Conservation (phyloP, 1,284 basidiomycete species). For the Melampsora americana region DNA sequence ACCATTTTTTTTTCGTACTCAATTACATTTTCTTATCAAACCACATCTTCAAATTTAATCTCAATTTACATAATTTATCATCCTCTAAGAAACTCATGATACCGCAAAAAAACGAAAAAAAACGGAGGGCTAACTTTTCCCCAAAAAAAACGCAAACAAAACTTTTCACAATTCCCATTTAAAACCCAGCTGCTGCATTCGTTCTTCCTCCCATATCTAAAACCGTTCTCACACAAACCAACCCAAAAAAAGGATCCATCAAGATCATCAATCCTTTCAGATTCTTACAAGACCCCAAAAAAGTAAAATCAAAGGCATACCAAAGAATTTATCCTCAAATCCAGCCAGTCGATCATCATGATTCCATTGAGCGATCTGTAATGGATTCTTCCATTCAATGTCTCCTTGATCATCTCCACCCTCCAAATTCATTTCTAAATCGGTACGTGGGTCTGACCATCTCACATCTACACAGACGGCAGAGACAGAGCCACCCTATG, state of each 20-base stretch:
- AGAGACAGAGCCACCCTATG: conserved; percentile 44
- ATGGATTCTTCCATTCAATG: not conserved
- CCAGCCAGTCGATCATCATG: conserved; percentile 51
- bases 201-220: conserved; percentile 39
- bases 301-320: not conserved
- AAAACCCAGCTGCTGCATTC: conserved; percentile 5
- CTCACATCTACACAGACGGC: conserved; percentile 34
- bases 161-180: too few relatives aligned
- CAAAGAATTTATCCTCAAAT: conserved; percentile 55
- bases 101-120: too few relatives aligned
- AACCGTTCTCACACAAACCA: not conserved
- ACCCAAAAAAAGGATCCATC: not conserved
- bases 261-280: not conserved
- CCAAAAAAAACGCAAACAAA: too few relatives aligned
- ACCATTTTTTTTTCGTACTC: too few relatives aligned
- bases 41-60: too few relatives aligned
- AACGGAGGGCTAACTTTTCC: too few relatives aligned
- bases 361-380: conserved; percentile 53
- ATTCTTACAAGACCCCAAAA: not conserved
- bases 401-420: conserved; percentile 49
- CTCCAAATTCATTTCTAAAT: conserved; percentile 53
- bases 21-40: too few relatives aligned
- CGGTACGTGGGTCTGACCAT: conserved; percentile 45
- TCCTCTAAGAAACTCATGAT: too few relatives aligned
- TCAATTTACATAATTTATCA: too few relatives aligned